Base-by-base conservation (phyloP, 805 yeast species). In the Zygosaccharomyces bisporus region DNA sequence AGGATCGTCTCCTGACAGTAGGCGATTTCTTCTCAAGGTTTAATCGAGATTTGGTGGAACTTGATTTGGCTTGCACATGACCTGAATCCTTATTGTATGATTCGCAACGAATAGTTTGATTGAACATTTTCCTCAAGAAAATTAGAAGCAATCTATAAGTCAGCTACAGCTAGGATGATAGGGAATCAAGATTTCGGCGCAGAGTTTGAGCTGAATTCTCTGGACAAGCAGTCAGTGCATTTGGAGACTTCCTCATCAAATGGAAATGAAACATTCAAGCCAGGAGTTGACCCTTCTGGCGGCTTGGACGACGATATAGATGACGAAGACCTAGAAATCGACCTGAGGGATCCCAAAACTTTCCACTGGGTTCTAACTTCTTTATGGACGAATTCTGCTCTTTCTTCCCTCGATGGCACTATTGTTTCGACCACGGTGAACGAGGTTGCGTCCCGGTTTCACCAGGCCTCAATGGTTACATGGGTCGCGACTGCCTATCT, bases 401-500 rank as follows among this genome's bases (percentile, higher is more conserved):
- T 81, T 3, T 72, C 80, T 0, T 79, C 81, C 0, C 58, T 81
- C 9, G 86, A 81, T 55, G 71, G 79, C 13, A 79, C 86, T 0
- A 73, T 79, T 17, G 82, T 80, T 3, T 72, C 85, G 4, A 76
- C 83, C 3, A 70, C 80, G 10, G 65, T 81, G 58, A 72, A 76
- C 32, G 71, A 73, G 21, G 81, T 81, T 34, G 84, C 85, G 16
- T 72, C 80, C 4, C 79, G 79, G 18, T 71, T 81, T 57, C 63
- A 77, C 36, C 77, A 75, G 36, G 68, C 80, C 32, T 69, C 72
- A 13, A 56, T 72, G 43, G 66, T 77, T 4, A 65, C 80, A 2
- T 84, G 91, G 90, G 82, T 84, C 2, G 88, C 89, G 3, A 79
- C 89, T 0, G 76, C 86, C 1, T 80, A 82, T 43, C 67, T 86